Base-by-base conservation (phyloP, 805 yeast genomes). In the Candida loeiensis region DNA sequence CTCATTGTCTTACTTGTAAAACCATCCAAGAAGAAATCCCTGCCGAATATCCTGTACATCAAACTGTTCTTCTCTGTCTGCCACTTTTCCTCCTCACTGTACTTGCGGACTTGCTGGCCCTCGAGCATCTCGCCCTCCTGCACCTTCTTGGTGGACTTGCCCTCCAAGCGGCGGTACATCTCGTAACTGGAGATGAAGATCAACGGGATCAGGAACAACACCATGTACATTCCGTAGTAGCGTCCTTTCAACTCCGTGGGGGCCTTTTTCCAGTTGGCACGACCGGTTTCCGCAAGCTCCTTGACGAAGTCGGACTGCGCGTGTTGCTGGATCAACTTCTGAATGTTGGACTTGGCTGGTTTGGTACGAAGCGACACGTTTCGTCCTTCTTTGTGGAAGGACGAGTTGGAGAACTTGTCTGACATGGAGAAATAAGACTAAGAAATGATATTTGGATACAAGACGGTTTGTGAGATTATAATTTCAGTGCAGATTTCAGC, bases 241-340 rank as follows among this genome's bases (percentile, higher is more conserved):
- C 70, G 44, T 9, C 50, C 55, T 44, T 56, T 63, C 15, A 69
- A 54, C 31, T 59, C 71, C 37, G 50, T 47, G 2, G 73, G 71
- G 0, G 73, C 73, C 45, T 60, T 64, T 37, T 66, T 66, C 74
- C 74, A 69, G 49, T 68, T 58, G 4, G 69, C 67, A 40, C 53
- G 49, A 7, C 73, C 74, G 0, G 73, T 66, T 33, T 63, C 63
- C 5, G 58, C 61, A 43, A 67, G 51, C 37, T 62, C 68, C 31
- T 54, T 49, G 24, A 64, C 54, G 43, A 68, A 69, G 32, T 65
- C 69, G 8, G 60, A 52, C 19, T 54, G 50, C 9, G 50, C 49
- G 15, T 53, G 45, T 27, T 44, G 46, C n/a, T 48, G 49, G 34
- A 46, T 46, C 7, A 45, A 35, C 22, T 44, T 38, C 14, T 36